Evolutionary conservation across 345 rosid species (phyloP), one percentile per base, ranked within the genome.

Genomic region (Erodium maritimum): DNA sequence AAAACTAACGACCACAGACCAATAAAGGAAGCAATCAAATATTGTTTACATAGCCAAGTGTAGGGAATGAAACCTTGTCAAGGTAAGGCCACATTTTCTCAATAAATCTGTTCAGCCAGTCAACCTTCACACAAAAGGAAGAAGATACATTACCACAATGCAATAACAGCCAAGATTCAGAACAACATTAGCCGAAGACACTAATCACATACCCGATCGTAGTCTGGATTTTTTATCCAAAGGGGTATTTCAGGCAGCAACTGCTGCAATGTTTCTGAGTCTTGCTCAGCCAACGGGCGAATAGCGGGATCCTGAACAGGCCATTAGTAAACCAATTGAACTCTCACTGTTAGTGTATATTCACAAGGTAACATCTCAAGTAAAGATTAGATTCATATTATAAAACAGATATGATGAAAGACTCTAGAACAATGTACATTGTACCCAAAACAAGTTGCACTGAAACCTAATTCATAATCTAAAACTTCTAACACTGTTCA

Each of bases 161-260:
- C 23, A 8, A 14, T 58, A 57, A 11, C 1, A 17, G 19, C 5
- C 51, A 34, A 50, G 18, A 25, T 46, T 3, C 9, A 29, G 0
- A 56, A n/a, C 19, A 42, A 42, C 48, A 42, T 13, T 10, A 14
- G 48, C 14, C 48, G 14, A 42, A 42, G 56, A 16, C 20, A 58
- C 20, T 12, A 71, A 52, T 69, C 2, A 77, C 91, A 54, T 76
- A 93, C 99, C 52, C 99, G 97, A 65, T 93, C 99, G 54, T 71
- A 79, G 60, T 89, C 97, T 0, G 99, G 99, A 65, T 80, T 87
- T 64, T 93, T 93, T 55, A 93, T 91, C 99, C 99, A 93, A 5
- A 69, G 75, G 0, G 99, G 99, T 67, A 93, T 85, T 75, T 93
- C 97, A 0, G 99, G 97, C 58, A 93, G 80, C 94, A 93, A 77